Percentiles rank a stretch among this genome's conserved stretches.
phyloP scores from a whole-genome alignment of 495 filamentous ascomycete genomes.

The Cryomyces minteri region DNA sequence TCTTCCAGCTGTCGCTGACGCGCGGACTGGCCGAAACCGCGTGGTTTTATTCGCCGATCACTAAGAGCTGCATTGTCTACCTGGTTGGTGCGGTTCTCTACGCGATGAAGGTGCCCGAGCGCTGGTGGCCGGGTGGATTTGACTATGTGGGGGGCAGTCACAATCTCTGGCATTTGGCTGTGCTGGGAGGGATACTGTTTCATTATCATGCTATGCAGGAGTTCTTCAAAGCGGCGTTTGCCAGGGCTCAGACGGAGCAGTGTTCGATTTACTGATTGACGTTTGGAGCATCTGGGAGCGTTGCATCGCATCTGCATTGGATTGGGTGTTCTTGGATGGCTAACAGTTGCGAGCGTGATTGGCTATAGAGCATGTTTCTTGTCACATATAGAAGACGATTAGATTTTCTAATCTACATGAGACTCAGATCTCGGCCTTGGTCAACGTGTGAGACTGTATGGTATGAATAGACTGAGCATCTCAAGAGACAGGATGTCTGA shows the following conservation, averaged over 20 bases:
- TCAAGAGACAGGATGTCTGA: too few species aligned
- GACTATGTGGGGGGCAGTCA: constrained; percentile 91
- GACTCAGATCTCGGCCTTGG: too few species aligned
- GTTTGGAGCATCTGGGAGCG: too few species aligned
- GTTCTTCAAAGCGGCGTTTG: constrained; percentile 77
- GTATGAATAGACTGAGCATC: too few species aligned
- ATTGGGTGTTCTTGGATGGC: too few species aligned
- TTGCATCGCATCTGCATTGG: too few species aligned
- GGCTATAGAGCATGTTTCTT: too few species aligned
- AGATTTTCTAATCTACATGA: too few species aligned
- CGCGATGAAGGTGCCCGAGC: constrained; percentile 84
- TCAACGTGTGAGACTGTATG: too few species aligned
- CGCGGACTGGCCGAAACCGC: constrained; percentile 57
- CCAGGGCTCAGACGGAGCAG: constrained; percentile 34
- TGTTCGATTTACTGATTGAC: too few species aligned
- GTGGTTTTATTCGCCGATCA: constrained; percentile 78
- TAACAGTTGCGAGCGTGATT: too few species aligned
- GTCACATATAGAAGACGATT: too few species aligned
- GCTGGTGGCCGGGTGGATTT: constrained; percentile 80
- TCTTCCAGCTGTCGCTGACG: constrained; percentile 61
- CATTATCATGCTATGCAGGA: constrained; percentile 94
- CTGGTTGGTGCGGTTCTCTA: constrained; percentile 71
- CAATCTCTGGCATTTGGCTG: constrained; percentile 95
- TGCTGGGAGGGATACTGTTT: constrained; percentile 89
- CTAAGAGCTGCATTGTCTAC: constrained; percentile 75